Evolutionary conservation across 805 yeast genomes (phyloP), one percentile per base, ranked within the genome.

Genomic region (Metschnikowia dekortorum): DNA sequence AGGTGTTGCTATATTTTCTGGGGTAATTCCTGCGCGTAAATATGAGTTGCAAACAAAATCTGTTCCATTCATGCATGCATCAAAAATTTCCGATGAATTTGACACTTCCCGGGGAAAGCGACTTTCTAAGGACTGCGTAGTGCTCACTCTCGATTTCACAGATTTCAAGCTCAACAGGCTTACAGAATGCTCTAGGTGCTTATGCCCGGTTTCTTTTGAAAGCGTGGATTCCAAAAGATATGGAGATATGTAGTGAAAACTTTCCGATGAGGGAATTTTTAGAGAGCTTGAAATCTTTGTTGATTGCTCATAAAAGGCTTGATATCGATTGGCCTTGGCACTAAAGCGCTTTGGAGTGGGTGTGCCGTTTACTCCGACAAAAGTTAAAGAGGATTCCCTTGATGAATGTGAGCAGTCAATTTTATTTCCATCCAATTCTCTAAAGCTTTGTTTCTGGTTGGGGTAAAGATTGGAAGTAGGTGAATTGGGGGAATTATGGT

Each of bases 281-380:
- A 78, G 59, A 1, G 80, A 80, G 59, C 67, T 72, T 1, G 76
- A 69, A n/a, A 76, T 63, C 37, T 71, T 64, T 44, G 63, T 64
- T 7, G 76, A 71, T 54, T 73, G 76, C 52, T 75, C 77, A 53
- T 78, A 76, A 58, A 75, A 75, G 10, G 70, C 68, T 58, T 78
- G 80, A 53, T 76, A 78, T 45, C 81, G 63, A 30, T 62, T 64
- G 1, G 81, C 81, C 46, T 72, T 69, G 14, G 80, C 80, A 33
- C 64, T 72, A 13, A 69, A 70, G 57, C 66, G 66, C 59, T 65
- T 66, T 1, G 54, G 52, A 4, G 61, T 49, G 2, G 67, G 63
- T 1, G 63, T 60, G 6, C 47, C 49, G 10, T 40, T 51, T 8
- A 48, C 44, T 3, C 47, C 46, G 8, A 47, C 35, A 14, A 39